Evolutionary conservation across 495 filamentous ascomycete genomes (phyloP).

Genomic region (Trichoderma virens): DNA sequence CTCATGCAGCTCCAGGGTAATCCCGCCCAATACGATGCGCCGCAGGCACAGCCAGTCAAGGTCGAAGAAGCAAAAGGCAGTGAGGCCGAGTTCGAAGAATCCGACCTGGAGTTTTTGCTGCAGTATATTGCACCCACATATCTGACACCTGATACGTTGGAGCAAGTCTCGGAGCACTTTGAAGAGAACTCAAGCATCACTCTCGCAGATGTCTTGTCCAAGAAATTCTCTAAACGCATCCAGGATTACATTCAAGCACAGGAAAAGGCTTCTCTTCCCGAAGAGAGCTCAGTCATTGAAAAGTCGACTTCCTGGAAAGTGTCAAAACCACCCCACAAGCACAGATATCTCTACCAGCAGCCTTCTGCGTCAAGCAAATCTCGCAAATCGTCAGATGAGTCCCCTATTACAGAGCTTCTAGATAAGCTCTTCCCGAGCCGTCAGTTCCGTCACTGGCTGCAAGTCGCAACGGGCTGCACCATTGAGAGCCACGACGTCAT

Average conservation of each 20-base stretch:
- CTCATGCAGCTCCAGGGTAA: constrained; percentile 87
- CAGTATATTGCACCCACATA: constrained; percentile 85
- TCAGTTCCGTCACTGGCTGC: constrained; percentile 88
- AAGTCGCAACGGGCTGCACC: constrained; percentile 63
- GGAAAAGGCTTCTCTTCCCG: constrained; percentile 21
- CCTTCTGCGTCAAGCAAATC: constrained; percentile 18
- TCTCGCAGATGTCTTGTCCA: constrained; percentile 65
- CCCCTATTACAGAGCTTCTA: constrained; percentile 68
- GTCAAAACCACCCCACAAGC: constrained; percentile 87
- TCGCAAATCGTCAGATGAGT: constrained; percentile 16
- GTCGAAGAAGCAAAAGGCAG: constrained; percentile 40
- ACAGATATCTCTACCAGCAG: constrained; percentile 80
- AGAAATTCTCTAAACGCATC: constrained; percentile 64
- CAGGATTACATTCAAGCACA: constrained; percentile 58
- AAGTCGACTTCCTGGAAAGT: constrained; percentile 56
- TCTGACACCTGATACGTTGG: constrained; percentile 87
- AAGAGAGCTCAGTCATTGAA: constrained; percentile 50
- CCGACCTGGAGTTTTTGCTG: constrained; percentile 78
- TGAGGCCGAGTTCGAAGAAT: constrained; percentile 52
- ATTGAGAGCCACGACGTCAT: constrained; percentile 62
- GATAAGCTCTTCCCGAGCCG: constrained; percentile 70
- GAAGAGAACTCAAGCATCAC: constrained; percentile 73
- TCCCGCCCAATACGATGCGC: constrained; percentile 77
- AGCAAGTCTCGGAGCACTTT: constrained; percentile 72
- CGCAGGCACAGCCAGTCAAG: constrained; percentile 51